phyloP scores from a whole-genome alignment of 148 eudicot species.

The Arctostaphylos glauca region DNA sequence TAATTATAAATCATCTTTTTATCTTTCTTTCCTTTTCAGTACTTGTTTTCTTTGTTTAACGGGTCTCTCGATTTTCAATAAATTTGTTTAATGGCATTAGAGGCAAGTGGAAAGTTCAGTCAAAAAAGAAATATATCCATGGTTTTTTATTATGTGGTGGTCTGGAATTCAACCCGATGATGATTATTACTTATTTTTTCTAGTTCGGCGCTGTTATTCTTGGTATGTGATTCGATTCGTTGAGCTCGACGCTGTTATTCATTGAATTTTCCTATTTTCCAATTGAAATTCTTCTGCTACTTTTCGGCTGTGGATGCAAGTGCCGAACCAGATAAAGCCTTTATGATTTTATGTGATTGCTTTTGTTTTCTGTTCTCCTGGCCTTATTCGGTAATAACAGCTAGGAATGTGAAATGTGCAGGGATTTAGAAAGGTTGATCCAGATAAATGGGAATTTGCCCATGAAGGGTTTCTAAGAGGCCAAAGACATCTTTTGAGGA shows the following conservation, averaged over 20 bases:
- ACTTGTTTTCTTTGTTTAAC: slow-evolving; percentile 9
- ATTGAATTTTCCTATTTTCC: not conserved
- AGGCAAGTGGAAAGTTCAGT: not conserved
- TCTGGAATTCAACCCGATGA: too few species aligned
- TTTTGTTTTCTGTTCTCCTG: not conserved
- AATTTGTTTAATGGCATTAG: not conserved
- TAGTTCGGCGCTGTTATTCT: too few species aligned
- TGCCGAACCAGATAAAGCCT: not conserved
- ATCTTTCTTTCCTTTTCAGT: not conserved
- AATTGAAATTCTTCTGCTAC: not conserved
- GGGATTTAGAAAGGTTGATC: slow-evolving; percentile 19
- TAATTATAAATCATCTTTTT: not conserved
- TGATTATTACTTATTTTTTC: too few species aligned
- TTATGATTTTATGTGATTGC: not conserved
- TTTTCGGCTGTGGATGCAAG: not conserved
- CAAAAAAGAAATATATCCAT: not conserved
- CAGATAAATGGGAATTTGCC: slow-evolving; percentile 20
- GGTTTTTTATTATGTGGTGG: too few species aligned
- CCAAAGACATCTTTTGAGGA: slow-evolving; percentile 13
- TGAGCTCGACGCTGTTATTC: not conserved
- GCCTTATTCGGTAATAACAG: not conserved
- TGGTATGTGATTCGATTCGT: too few species aligned
- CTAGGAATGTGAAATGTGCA: slow-evolving; percentile 10
- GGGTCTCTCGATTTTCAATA: not conserved
- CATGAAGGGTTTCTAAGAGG: slow-evolving; percentile 17